A percentile compares a stretch with the other conserved stretches of the same genome.
Evolutionary conservation across 2,329 filamentous ascomycete genomes (phyloP).

Genomic region (Phaeosphaeriaceae sp.): DNA sequence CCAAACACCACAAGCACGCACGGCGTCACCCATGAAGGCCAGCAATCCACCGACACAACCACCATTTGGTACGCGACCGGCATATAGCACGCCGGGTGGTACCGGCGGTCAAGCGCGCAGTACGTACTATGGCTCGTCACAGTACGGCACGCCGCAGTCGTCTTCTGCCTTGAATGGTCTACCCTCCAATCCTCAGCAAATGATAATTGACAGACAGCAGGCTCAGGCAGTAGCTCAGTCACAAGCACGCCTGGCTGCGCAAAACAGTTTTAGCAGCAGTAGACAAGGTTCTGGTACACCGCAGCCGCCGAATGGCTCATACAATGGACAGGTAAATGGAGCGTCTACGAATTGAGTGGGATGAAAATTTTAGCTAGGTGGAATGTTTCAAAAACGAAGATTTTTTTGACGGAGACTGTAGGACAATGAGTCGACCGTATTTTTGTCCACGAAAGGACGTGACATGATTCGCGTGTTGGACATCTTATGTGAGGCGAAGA

Average conservation of each 20-base stretch:
- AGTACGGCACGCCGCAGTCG: slow-evolving; percentile 41
- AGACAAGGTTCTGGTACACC: slow-evolving; percentile 46
- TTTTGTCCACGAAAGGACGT: neutral
- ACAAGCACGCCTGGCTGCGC: slow-evolving; percentile 45
- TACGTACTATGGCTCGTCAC: slow-evolving; percentile 42
- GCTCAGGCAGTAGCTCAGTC: slow-evolving; percentile 40
- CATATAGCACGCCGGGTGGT: slow-evolving; percentile 36
- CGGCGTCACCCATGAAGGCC: slow-evolving; percentile 46
- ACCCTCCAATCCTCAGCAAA: slow-evolving; percentile 40
- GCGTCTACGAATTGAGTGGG: slow-evolving; percentile 28
- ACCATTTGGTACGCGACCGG: slow-evolving; percentile 34
- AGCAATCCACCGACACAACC: slow-evolving; percentile 29
- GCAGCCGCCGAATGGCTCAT: slow-evolving; percentile 41
- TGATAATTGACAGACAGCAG: slow-evolving; percentile 45
- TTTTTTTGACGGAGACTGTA: too few species aligned
- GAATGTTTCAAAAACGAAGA: too few species aligned
- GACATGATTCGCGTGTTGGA: too few species aligned
- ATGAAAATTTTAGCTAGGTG: neutral
- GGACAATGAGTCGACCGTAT: too few species aligned
- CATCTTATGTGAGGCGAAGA: too few species aligned
- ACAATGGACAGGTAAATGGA: slow-evolving; percentile 31
- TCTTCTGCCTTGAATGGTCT: slow-evolving; percentile 31
- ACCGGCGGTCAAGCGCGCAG: slow-evolving; percentile 40
- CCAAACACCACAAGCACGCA: slow-evolving; percentile 40
- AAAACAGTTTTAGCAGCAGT: slow-evolving; percentile 41